Evolutionary conservation across 2,329 filamentous ascomycete species (phyloP), one percentile per base, ranked within the genome.

Genomic region (Calonectria multiphialidica): DNA sequence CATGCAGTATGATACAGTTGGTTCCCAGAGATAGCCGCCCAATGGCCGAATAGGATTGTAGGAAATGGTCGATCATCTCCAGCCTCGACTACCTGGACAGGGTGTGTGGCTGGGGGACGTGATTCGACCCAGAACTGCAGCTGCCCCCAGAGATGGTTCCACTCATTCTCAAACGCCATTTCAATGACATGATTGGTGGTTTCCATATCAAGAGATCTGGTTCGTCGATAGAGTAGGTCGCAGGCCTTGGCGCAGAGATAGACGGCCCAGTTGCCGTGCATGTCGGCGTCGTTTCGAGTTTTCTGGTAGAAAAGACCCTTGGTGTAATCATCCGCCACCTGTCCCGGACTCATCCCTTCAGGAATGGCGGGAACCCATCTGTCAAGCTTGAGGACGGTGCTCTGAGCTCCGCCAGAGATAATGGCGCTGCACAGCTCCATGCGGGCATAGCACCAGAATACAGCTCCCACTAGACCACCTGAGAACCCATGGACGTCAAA

Each of bases 391-490:
- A 90, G 84, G 3, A 90, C 84, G 0, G 87, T 87, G 21, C 83
- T 86, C 50, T 88, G 84, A 0, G 86, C 86, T 0, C 86, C 86
- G 44, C 84, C 83, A 0, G 88, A 88, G 33, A 90, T 89, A 3
- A 90, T 84, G 0, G 86, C 87, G 42, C 87, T 88, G 71, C 88
- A 90, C 3, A 90, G 76, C 76, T 90, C 89, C 88, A 90, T 90
- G 50, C 89, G 83, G 0, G 87, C 88, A 76, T 89, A 90, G 74
- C 88, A 90, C 89, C 89, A 91, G 73, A 90, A 91, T 0, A 90
- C 82, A 0, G 88, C 88, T 74, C 89, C 87, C 7, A 84, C 83
- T 4, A 89, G 84, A n/a, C 81, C 81, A 13, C 80, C 81, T 3
- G 80, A 81, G 70, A 82, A 82, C 0, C 89, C 89, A 44, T 88